phyloP scores from a whole-genome alignment of 306 rosid species.

The Corylus avellana region DNA sequence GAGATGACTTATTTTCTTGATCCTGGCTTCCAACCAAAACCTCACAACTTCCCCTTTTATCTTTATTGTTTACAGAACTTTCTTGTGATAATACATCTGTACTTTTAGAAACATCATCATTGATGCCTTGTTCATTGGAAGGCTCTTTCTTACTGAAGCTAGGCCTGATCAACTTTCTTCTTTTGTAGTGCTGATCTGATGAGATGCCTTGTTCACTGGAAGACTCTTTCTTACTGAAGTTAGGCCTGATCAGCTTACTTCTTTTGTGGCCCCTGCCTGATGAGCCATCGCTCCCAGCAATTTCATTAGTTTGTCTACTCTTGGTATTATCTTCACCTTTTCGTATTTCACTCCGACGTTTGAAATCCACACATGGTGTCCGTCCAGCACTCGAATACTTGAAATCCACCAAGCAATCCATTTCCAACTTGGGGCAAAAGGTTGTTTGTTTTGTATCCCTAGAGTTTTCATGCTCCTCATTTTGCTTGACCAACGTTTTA shows the following conservation, averaged over 20 bases:
- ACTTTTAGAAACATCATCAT: constrained; percentile 21
- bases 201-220: constrained; percentile 21
- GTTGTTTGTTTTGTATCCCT: constrained; percentile 23
- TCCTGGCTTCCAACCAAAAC: constrained; percentile 27
- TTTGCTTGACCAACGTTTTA: constrained; percentile 17
- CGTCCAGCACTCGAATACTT: not conserved
- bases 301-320: constrained; percentile 25
- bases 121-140: constrained; percentile 21
- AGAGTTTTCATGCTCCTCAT: constrained; percentile 24
- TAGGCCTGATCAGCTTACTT: constrained; percentile 67
- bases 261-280: constrained; percentile 38
- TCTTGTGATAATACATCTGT: constrained; percentile 25
- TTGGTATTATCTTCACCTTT: constrained; percentile 29
- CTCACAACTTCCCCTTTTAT: constrained; percentile 25
- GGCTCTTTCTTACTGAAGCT: constrained; percentile 40
- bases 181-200: constrained; percentile 33
- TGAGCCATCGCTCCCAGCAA: constrained; percentile 22
- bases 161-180: constrained; percentile 67
- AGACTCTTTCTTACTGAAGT: constrained; percentile 38
- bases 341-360: constrained; percentile 56
- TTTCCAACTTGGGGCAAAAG: constrained; percentile 16
- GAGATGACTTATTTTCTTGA: constrained; percentile 9
- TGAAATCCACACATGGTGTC: constrained; percentile 41
- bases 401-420: constrained; percentile 27
- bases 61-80: constrained; percentile 19